Percentiles rank a stretch among this genome's conserved stretches.
These are phyloP conservation scores for Hemisphaericaspora xylanilytica DNA, from an alignment of 1,139 yeast species.

Conservation along the genomic window DNA sequence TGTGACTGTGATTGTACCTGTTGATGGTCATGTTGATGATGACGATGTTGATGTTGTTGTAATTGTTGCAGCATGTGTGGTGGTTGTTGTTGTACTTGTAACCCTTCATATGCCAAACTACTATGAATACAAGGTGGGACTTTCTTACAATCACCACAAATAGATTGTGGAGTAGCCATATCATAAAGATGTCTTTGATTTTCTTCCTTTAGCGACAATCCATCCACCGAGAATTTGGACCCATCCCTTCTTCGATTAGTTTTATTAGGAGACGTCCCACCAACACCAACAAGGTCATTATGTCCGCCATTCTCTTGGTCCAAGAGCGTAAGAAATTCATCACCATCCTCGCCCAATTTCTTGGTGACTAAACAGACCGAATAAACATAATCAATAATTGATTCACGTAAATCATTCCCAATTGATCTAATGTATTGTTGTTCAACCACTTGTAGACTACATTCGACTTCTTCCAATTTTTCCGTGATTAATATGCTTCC, in stretches of 20 bases:
- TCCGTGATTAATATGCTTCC: conserved; percentile 42
- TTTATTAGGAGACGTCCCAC: conserved; percentile 12
- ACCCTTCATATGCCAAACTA: conserved; percentile 3
- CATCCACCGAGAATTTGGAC: conserved; percentile 2
- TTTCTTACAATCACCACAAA: conserved; percentile 12
- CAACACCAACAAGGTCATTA: conserved; percentile 7
- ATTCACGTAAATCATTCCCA: conserved; percentile 40
- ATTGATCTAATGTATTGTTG: conserved; percentile 50
- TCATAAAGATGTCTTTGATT: conserved; percentile 9
- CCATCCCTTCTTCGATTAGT: conserved; percentile 5
- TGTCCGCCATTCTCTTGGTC: conserved; percentile 1
- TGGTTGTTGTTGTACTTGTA: conserved; percentile 3
- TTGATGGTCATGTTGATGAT: too few species aligned
- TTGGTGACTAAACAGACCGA: conserved; percentile 34
- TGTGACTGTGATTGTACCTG: too few species aligned
- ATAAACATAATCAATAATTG: conserved; percentile 42
- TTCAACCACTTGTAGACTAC: conserved; percentile 49
- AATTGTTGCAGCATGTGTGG: too few species aligned
- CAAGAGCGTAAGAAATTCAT: conserved; percentile 22
- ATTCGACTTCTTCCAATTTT: conserved; percentile 47
- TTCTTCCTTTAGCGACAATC: conserved; percentile 3
- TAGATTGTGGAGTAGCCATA: conserved; percentile 13
- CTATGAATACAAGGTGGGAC: conserved; percentile 10
- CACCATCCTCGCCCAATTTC: conserved; percentile 29
- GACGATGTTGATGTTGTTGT: too few species aligned